Evolutionary conservation across 2,329 filamentous ascomycete species (phyloP).

Genomic region (Orbilia oligospora): DNA sequence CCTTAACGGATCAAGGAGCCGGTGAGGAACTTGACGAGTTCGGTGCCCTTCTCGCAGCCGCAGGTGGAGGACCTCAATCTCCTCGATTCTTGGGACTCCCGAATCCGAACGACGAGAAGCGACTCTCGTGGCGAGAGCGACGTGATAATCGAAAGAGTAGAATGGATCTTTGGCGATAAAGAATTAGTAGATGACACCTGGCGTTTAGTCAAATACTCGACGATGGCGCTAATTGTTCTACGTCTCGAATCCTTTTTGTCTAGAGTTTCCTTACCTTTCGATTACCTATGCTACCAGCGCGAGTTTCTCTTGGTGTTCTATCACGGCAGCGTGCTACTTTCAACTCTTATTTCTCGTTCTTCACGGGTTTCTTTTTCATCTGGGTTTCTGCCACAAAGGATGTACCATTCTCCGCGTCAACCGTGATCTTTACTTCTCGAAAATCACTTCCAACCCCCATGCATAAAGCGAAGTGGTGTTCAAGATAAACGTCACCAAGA

Average conservation of each 20-base stretch:
- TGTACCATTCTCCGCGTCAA: conserved; percentile 10
- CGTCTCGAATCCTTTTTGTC: background rate
- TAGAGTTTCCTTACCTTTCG: background rate
- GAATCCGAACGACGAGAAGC: conserved; percentile 48
- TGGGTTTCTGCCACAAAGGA: conserved; percentile 9
- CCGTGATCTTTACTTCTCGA: background rate
- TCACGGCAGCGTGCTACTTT: background rate
- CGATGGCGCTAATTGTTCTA: background rate
- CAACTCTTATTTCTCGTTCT: conserved; percentile 38
- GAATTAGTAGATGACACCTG: background rate
- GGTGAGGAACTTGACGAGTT: conserved; percentile 61
- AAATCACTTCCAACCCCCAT: background rate
- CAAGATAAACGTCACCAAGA: background rate
- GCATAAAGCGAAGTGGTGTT: background rate
- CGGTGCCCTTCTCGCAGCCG: conserved; percentile 57
- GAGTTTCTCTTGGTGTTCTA: background rate
- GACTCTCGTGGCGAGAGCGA: conserved; percentile 52
- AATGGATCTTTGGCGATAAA: conserved; percentile 63
- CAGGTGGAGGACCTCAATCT: conserved; percentile 48
- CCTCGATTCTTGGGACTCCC: conserved; percentile 52
- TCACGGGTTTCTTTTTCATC: conserved; percentile 13
- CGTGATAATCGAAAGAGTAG: conserved; percentile 62
- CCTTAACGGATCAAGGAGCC: conserved; percentile 53
- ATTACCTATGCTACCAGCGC: background rate
- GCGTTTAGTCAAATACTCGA: background rate